Evolutionary conservation across 2,329 filamentous ascomycete genomes (phyloP).

Genomic region (Fusarium mundagurra): DNA sequence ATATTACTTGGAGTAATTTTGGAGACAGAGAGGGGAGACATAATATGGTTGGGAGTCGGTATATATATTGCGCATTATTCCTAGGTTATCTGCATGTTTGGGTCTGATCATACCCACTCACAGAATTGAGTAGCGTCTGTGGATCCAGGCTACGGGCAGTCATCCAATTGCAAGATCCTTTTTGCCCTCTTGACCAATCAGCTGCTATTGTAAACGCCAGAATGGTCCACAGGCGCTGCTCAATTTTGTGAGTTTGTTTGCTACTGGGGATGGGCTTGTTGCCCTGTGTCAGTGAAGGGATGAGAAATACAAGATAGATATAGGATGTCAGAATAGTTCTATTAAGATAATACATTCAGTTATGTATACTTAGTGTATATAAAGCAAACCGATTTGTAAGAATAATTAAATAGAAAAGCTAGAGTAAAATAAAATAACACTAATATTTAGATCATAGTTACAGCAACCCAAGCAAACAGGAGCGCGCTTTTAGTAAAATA

Average conservation of each 20-base stretch:
- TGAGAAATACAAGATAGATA: background rate
- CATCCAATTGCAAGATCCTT: fast-evolving
- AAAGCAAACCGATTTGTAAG: fast-evolving
- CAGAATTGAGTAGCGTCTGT: fast-evolving
- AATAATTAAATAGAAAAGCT: background rate
- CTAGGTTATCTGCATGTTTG: too few relatives aligned
- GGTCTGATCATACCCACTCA: too few relatives aligned
- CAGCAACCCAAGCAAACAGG: fast-evolving
- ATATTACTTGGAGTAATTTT: fast-evolving
- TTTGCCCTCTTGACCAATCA: fast-evolving
- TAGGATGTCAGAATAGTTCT: fast-evolving
- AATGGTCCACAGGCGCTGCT: background rate
- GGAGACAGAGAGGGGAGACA: fast-evolving
- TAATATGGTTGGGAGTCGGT: background rate
- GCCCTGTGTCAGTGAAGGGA: too few relatives aligned
- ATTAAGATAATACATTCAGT: background rate
- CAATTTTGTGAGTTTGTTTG: background rate
- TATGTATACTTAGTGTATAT: fast-evolving
- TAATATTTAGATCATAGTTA: background rate
- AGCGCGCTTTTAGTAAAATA: background rate
- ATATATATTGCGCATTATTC: too few relatives aligned
- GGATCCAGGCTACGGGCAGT: background rate
- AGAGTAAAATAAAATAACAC: background rate
- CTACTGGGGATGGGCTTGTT: background rate
- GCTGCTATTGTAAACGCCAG: fast-evolving